A percentile compares a stretch with the other conserved stretches of the same genome.
phyloP scores from a whole-genome alignment of 1,284 basidiomycete genomes.

The Rugosomyces carneus region DNA sequence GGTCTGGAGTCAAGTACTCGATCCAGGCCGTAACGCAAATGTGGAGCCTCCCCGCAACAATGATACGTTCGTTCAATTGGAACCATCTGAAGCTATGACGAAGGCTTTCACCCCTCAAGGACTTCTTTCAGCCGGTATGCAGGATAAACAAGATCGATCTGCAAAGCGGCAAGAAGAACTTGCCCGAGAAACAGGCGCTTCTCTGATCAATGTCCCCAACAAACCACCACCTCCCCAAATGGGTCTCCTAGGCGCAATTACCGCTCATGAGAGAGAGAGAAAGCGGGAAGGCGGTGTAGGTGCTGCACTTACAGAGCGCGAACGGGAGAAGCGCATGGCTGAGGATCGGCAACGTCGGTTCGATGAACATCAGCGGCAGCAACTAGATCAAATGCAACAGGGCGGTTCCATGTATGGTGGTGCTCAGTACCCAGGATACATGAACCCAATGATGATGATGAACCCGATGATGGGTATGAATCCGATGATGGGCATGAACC shows the following conservation, averaged over 20 bases:
- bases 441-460: conserved; percentile 54
- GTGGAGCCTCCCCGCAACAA: conserved; percentile 31
- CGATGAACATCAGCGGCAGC: conserved; percentile 84
- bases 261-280: conserved; percentile 89
- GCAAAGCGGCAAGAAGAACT: conserved; percentile 93
- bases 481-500: conserved; percentile 52
- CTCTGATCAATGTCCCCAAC: conserved; percentile 88
- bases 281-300: conserved; percentile 94
- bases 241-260: conserved; percentile 93
- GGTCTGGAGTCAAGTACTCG: conserved; percentile 85
- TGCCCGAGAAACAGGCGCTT: conserved; percentile 84
- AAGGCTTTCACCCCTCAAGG: conserved; percentile 95
- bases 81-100: conserved; percentile 73
- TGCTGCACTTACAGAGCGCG: conserved; percentile 89
- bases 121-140: conserved; percentile 88
- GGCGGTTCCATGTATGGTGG: conserved; percentile 64
- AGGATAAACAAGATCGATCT: conserved; percentile 92
- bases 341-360: conserved; percentile 91
- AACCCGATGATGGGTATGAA: conserved; percentile 53
- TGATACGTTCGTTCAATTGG: conserved; percentile 81
- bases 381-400: conserved; percentile 82
- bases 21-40: conserved; percentile 52
- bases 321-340: conserved; percentile 84
- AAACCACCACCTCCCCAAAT: conserved; percentile 95
- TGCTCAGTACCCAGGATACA: conserved; percentile 34